Conservation (phyloP, 2,329 filamentous ascomycete genomes). For the Ceratocystiopsis brevicomis region DNA sequence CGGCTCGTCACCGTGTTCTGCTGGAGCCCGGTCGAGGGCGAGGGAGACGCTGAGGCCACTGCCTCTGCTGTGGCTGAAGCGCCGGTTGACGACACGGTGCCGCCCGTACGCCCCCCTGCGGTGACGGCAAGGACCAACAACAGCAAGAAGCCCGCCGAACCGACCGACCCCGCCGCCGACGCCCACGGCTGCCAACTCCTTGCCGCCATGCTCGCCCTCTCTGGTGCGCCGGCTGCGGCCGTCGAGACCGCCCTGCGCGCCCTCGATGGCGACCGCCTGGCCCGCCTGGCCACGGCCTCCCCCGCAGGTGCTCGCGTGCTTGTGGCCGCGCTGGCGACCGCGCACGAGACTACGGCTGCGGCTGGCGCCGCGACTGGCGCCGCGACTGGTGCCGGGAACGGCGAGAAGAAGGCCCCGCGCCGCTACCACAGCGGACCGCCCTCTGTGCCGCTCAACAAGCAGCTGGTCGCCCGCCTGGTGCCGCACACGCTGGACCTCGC, state of each 20-base stretch:
- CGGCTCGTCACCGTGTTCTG: conserved; percentile 30
- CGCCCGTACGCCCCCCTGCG: too few species aligned
- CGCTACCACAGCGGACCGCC: neutral
- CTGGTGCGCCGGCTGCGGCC: conserved; percentile 47
- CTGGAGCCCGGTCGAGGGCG: conserved; percentile 12
- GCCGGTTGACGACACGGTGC: too few species aligned
- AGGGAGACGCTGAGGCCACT: neutral
- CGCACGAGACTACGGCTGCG: too few species aligned
- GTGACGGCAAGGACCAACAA: too few species aligned
- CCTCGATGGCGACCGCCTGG: conserved; percentile 33
- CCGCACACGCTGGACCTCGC: conserved; percentile 28
- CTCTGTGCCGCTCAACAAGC: conserved; percentile 29
- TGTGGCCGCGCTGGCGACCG: conserved; percentile 27
- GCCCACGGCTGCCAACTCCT: conserved; percentile 67
- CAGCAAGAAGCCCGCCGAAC: conserved; percentile 12
- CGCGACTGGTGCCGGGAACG: too few species aligned
- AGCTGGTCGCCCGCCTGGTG: conserved; percentile 27
- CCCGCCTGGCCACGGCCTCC: conserved; percentile 43
- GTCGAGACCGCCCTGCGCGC: conserved; percentile 54
- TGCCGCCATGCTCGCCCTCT: conserved; percentile 57
- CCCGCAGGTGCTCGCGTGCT: conserved; percentile 30
- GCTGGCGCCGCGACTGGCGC: too few species aligned
- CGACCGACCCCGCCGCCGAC: conserved; percentile 27
- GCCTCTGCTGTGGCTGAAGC: too few species aligned
- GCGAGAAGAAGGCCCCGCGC: conserved; percentile 17